Percentiles rank a stretch among this genome's conserved stretches.
Evolutionary conservation across 2,329 filamentous ascomycete genomes (phyloP).

Genomic region (Phoma sp.): DNA sequence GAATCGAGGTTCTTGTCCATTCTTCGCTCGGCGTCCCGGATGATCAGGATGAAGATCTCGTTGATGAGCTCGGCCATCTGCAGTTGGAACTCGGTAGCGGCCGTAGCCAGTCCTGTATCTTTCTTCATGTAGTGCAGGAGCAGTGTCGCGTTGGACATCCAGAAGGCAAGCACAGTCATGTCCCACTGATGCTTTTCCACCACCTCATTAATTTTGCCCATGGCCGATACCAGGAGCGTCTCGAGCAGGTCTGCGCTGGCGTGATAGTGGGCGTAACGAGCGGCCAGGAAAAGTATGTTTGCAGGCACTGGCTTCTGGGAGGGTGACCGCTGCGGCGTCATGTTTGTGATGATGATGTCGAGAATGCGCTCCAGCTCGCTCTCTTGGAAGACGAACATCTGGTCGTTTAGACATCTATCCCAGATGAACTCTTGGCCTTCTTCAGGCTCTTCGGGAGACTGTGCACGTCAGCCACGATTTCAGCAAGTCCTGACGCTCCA

Average conservation of each 20-base stretch:
- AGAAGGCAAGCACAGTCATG: constrained; percentile 98
- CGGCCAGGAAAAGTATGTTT: constrained; percentile 95
- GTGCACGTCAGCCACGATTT: constrained; percentile 33
- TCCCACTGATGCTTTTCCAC: constrained; percentile 98
- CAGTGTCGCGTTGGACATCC: constrained; percentile 96
- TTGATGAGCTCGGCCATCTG: constrained; percentile 95
- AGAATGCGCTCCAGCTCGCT: constrained; percentile 89
- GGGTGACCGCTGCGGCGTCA: constrained; percentile 93
- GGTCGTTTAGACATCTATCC: constrained; percentile 91
- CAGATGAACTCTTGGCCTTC: constrained; percentile 95
- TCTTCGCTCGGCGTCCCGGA: constrained; percentile 90
- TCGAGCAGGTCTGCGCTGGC: constrained; percentile 83
- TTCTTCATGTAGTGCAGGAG: constrained; percentile 98
- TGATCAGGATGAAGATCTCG: constrained; percentile 97
- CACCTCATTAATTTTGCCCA: constrained; percentile 95
- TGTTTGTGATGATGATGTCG: constrained; percentile 95
- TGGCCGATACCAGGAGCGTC: constrained; percentile 80
- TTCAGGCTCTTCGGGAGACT: constrained; percentile 73
- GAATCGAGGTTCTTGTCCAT: constrained; percentile 94
- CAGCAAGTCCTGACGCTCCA: background rate
- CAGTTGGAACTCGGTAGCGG: constrained; percentile 87
- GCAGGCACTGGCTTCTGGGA: constrained; percentile 98
- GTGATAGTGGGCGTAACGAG: constrained; percentile 96
- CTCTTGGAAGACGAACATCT: constrained; percentile 99
- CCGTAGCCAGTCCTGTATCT: constrained; percentile 78